Base-by-base conservation (phyloP, 306 rosid genomes). In the Begonia peltatifolia region DNA sequence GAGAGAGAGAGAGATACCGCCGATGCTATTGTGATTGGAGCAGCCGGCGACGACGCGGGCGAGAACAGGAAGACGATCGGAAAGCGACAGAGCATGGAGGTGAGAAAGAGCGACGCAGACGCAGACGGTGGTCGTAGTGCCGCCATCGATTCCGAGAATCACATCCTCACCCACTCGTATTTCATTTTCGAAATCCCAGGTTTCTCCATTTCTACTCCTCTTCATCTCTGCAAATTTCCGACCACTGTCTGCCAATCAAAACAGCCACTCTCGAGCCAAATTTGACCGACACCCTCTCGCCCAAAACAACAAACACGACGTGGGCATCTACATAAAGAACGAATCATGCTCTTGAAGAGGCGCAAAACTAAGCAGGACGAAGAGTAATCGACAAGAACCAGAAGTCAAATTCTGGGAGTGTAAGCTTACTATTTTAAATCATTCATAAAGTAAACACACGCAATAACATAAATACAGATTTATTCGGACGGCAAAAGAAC, bases 11-110 rank as follows among this genome's bases (percentile, higher is more conserved):
- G 10, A 47, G 49, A 53, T 66, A 87, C 96, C 96, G 61, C 96
- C 96, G 58, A 82, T 84, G 55, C 97, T 84, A 63, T 88, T 88
- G 69, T 84, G 97, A 63, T 88, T 88, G 63, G 97, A 82, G 76
- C 89, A 88, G 50, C 97, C 97, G 48, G 93, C 84, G 55, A 82
- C 84, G 58, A 94, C 83, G 12, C 89, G 86, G 1, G 87, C 82
- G 47, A 88, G 87, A 1, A 82, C 52, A 6, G 93, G 95, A 38
- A 73, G 84, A 38, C 84, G 73, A 16, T 79, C 69, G 6, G 83
- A 76, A 10, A 67, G 75, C 30, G 58, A 52, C 52, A 43, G 38
- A 52, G n/a, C 52, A 20, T 68, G 74, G 48, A 82, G 68, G 22
- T 74, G 71, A 6, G 86, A 73, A 16, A 69, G 74, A 36, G 76